Evolutionary conservation across 441 rosid genomes (phyloP), one percentile per base, ranked within the genome.

Genomic region (Populus hybrid): DNA sequence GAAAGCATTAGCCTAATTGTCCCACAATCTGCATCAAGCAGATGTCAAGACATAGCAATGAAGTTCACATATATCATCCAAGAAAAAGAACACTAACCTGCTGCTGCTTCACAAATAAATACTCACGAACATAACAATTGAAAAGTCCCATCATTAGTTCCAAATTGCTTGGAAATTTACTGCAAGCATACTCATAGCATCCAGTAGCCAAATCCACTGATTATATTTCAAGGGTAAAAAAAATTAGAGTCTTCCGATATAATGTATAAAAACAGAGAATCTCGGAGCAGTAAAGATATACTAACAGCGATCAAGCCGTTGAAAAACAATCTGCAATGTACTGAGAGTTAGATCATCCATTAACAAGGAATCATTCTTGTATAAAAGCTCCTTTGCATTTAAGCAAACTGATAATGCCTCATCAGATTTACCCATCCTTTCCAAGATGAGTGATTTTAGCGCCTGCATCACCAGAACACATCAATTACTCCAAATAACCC

Each of bases 261-360:
- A 26, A 63, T 7, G 42, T 5, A 66, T 50, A 35, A 4, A 21
- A 72, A 67, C 3, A 5, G 42, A 71, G 24, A 40, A 69, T 4
- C 23, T 53, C 28, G 68, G n/a, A 75, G 2, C 19, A 28, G 53
- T 16, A 26, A 69, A 65, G 26, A 69, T 38, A 79, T 50, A 88
- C 97, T 82, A 59, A 97, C 99, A 85, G 78, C 83, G 99, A 84
- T 93, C 94, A 10, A 94, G 98, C 28, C 98, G 91, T 84, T 97
- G 98, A 80, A 94, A 90, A 70, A 94, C 99, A 81, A 89, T 92
- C 76, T 94, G 98, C 80, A 97, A 77, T 4, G 99, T 97, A 80
- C 98, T 94, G 76, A 97, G 99, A 75, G 98, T 97, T 79, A 94
- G 95, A 83, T 97, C 99, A 87, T 97, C 99, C 94, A 92, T 91